A percentile compares a stretch with the other conserved stretches of the same genome.
These are phyloP conservation scores for Triticum timopheevii DNA, from an alignment of 176 grass and related monocot genomes.

Conservation along the genomic window DNA sequence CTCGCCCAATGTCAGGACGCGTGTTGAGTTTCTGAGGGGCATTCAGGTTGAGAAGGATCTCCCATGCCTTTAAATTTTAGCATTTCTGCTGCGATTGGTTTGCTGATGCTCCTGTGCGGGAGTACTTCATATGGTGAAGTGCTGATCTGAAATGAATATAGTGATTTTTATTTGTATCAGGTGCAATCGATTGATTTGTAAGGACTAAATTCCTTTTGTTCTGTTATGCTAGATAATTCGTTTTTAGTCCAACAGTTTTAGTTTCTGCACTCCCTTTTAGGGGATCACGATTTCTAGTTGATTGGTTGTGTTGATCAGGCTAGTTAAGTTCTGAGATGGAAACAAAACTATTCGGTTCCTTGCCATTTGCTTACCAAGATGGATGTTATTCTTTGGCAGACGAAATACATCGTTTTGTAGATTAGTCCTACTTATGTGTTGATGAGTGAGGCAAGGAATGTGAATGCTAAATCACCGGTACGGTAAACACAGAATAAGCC, in stretches of 20 bases:
- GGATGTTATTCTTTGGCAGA: not conserved
- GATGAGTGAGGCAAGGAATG: not conserved
- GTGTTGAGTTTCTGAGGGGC: constrained; percentile 62
- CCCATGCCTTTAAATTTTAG: not conserved
- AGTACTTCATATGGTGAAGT: not conserved
- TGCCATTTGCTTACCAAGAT: not conserved
- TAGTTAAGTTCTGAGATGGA: not conserved
- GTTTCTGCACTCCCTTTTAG: not conserved
- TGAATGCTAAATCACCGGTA: not conserved
- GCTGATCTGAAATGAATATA: not conserved
- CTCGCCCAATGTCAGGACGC: constrained; percentile 70
- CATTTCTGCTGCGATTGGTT: not conserved
- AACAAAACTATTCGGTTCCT: not conserved
- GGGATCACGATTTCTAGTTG: not conserved
- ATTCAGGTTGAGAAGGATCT: constrained; percentile 53
- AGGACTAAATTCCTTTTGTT: not conserved
- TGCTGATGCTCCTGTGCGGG: not conserved
- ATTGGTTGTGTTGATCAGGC: not conserved
- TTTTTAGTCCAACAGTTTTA: not conserved
- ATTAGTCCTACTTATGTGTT: not conserved
- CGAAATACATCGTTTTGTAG: not conserved
- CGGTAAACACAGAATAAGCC: not conserved
- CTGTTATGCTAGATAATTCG: not conserved
- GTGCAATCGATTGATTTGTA: not conserved
- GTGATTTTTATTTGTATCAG: not conserved